Evolutionary conservation across 495 filamentous ascomycete genomes (phyloP), one percentile per base, ranked within the genome.

Genomic region (Aspergillus hancockii): DNA sequence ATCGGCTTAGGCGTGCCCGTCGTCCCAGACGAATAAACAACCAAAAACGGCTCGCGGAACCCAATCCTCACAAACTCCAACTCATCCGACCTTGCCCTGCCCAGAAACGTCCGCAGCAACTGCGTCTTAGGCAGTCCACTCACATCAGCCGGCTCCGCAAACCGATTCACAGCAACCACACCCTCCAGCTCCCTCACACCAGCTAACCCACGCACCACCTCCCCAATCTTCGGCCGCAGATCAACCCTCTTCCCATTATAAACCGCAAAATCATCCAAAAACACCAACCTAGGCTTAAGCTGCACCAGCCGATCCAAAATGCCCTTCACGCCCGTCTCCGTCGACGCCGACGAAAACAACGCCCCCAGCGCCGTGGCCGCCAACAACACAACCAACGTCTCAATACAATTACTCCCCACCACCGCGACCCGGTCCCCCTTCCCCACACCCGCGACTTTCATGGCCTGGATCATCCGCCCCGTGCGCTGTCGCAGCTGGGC

Each of bases 161-260:
- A 92, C 58, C 90, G 77, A 22, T 85, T 85, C 62, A 89, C 81
- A n/a, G 83, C 77, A 3, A 93, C 77, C 21, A 88, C 67, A 8
- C 86, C 87, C 30, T 77, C 57, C 55, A 93, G 89, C 62, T 85
- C 82, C n/a, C 52, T 6, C 36, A 87, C 79, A 2, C 59, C 79
- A 18, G 69, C 62, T 77, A 94, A 79, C 0, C 88, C 89, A 1
- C 69, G 65, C 2, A 86, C 76, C 34, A 92, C 77, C 34, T 90
- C 84, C 10, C 64, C 65, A 73, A 94, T 92, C 71, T 93, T 94
- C 2, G 69, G 59, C 22, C 88, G 80, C 22, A 94, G 70, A 66
- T 93, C 90, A 14, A 89, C 78, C 6, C 72, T 80, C 71, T 89
- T 90, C 14, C 88, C 88, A 66, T 93, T 94, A 63, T 94, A 94